These are phyloP conservation scores for Penstemon barbatus DNA, from an alignment of 257 asterid genomes.

Conservation along the genomic window DNA sequence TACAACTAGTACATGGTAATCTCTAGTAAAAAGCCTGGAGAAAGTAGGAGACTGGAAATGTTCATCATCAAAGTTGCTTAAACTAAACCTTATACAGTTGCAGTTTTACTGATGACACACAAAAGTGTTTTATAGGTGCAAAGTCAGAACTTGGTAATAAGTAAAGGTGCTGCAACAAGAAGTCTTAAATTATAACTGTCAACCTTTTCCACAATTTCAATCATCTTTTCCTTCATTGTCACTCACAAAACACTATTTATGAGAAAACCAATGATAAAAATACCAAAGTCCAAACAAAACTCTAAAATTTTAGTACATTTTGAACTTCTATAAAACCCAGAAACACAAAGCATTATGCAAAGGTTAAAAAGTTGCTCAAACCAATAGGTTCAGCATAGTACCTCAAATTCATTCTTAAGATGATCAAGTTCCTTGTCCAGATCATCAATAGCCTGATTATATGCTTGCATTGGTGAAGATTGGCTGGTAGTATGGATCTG, in stretches of 20 bases:
- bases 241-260: not conserved
- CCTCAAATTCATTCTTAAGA: constrained; percentile 83
- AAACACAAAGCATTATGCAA: not conserved
- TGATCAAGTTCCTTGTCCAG: constrained; percentile 92
- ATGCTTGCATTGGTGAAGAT: constrained; percentile 98
- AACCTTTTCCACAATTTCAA: not conserved
- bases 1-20: not conserved
- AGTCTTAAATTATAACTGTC: not conserved
- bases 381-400: constrained; percentile 22
- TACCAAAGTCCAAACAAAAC: not conserved
- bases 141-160: not conserved
- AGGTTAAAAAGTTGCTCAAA: not conserved
- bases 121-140: not conserved
- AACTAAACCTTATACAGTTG: not conserved
- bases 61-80: no score
- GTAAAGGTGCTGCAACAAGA: not conserved
- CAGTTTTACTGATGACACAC: not conserved
- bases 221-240: not conserved
- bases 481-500: constrained; percentile 95
- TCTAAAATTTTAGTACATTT: not conserved
- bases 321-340: not conserved
- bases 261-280: not conserved
- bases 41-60: not conserved
- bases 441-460: constrained; percentile 95
- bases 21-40: not conserved